These are phyloP conservation scores for Epichloe elymi DNA, from an alignment of 2,329 filamentous ascomycete genomes.

Conservation along the genomic window DNA sequence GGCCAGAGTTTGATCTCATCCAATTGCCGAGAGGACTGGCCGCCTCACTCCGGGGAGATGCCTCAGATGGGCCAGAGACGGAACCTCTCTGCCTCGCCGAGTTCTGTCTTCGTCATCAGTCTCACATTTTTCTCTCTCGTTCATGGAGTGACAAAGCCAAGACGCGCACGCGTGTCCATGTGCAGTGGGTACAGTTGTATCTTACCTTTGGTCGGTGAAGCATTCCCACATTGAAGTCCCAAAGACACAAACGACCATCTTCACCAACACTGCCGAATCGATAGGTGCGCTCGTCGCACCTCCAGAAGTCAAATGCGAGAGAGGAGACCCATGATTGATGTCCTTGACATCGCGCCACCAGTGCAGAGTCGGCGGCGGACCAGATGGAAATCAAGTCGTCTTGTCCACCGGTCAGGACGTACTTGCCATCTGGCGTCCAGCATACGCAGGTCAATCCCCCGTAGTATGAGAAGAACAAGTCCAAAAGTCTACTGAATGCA, in stretches of 20 bases:
- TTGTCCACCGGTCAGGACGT: conserved; percentile 87
- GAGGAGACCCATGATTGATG: conserved; percentile 93
- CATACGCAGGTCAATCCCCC: conserved; percentile 91
- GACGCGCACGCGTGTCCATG: background rate
- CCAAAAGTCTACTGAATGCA: conserved; percentile 49
- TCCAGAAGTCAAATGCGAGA: conserved; percentile 92
- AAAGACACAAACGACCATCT: conserved; percentile 78
- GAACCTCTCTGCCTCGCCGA: conserved; percentile 33
- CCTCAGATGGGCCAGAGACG: conserved; percentile 34
- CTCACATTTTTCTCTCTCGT: background rate
- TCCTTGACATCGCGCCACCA: conserved; percentile 86
- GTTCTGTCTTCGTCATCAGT: conserved; percentile 6
- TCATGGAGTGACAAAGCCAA: background rate
- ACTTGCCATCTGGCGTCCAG: conserved; percentile 96
- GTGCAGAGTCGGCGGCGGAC: conserved; percentile 69
- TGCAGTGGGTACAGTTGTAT: background rate
- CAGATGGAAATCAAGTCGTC: conserved; percentile 95
- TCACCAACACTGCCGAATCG: conserved; percentile 93
- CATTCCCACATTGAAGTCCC: conserved; percentile 98
- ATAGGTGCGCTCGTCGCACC: conserved; percentile 90
- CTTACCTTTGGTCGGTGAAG: conserved; percentile 64
- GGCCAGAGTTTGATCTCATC: conserved; percentile 57
- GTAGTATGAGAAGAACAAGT: conserved; percentile 84
- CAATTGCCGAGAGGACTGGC: conserved; percentile 44
- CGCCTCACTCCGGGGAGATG: conserved; percentile 44